Base-by-base conservation (phyloP, 2,329 filamentous ascomycete species). In the Beauveria scarabaeidicola region DNA sequence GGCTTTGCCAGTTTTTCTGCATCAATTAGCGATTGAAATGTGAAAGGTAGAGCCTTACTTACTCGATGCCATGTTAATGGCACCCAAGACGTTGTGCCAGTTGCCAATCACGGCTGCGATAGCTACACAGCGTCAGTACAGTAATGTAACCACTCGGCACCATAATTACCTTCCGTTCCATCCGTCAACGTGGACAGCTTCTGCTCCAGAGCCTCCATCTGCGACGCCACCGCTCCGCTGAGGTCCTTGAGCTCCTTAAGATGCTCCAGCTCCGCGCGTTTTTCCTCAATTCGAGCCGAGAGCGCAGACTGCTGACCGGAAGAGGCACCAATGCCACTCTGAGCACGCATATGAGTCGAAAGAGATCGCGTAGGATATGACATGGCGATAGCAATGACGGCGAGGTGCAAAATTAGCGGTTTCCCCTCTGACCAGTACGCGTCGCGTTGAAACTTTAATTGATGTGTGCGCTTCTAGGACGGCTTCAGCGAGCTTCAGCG, bases 51-150 rank as follows among this genome's bases (percentile, higher is more conserved):
- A 52, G 15, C 9, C 21, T 9, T 29, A 75, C 84, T 69, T 79
- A 92, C 89, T 81, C 62, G 88, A 92, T 63, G 90, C 90, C 88
- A 94, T 92, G 69, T 88, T 88, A 68, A 95, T 92, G 46, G 89
- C 89, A 64, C 88, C 81, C 62, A 95, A 79, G 64, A 95, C 90
- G 66, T 90, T 92, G 72, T 92, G 88, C 90, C 90, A 95, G 71
- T 94, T 95, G 57, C 87, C 83, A 70, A 95, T 78, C 23, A 95
- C 90, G n/a, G 87, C 82, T 43, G 90, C 90, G 67, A 95, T 90
- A 62, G 88, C 89, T 91, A 70, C 51, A 41, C 55, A 59, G 61
- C n/a, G 63, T 73, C 47, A 71, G 67, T 53, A 11, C 32, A 27
- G n/a, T 27, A 66, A 62, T 63, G 63, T 61, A 13, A 36, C 11